A percentile compares a stretch with the other conserved stretches of the same genome.
Conservation (phyloP, 768 basidiomycete genomes). For the Boletus eberwhitei region DNA sequence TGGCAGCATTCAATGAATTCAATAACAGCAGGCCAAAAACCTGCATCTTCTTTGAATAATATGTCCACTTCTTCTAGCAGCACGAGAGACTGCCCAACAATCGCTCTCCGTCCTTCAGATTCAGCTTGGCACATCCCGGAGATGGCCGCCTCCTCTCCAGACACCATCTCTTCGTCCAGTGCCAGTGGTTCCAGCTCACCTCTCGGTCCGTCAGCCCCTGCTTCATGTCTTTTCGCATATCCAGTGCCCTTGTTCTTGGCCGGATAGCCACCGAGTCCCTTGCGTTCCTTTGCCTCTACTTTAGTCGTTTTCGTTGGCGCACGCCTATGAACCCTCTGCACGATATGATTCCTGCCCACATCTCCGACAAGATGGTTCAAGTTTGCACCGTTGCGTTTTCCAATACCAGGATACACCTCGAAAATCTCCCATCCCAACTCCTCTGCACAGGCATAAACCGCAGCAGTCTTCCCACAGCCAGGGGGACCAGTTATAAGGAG, state of each 20-base stretch:
- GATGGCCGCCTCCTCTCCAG: neutral
- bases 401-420: conserved; percentile 94
- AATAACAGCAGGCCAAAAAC: conserved; percentile 83
- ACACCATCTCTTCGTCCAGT: conserved; percentile 1
- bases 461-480: conserved; percentile 87
- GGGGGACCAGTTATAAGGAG: conserved; percentile 80
- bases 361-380: conserved; percentile 84
- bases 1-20: conserved; percentile 79
- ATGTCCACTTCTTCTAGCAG: conserved; percentile 96
- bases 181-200: neutral
- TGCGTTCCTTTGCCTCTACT: conserved; percentile 4
- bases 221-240: neutral
- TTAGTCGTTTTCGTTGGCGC: conserved; percentile 4
- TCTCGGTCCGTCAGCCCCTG: conserved; percentile 13
- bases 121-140: neutral
- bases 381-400: conserved; percentile 78
- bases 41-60: conserved; percentile 79
- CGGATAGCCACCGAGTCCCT: conserved; percentile 20
- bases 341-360: conserved; percentile 89
- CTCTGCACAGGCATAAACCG: conserved; percentile 89
- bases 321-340: conserved; percentile 37
- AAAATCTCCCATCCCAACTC: conserved; percentile 96
- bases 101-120: conserved; percentile 18
- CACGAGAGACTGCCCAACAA: conserved; percentile 79
- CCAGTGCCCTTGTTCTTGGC: conserved; percentile 3